Percentiles rank a stretch among this genome's conserved stretches.
These are phyloP conservation scores for Aureobasidium sp. DNA, from an alignment of 2,329 filamentous ascomycete genomes.

Conservation along the genomic window DNA sequence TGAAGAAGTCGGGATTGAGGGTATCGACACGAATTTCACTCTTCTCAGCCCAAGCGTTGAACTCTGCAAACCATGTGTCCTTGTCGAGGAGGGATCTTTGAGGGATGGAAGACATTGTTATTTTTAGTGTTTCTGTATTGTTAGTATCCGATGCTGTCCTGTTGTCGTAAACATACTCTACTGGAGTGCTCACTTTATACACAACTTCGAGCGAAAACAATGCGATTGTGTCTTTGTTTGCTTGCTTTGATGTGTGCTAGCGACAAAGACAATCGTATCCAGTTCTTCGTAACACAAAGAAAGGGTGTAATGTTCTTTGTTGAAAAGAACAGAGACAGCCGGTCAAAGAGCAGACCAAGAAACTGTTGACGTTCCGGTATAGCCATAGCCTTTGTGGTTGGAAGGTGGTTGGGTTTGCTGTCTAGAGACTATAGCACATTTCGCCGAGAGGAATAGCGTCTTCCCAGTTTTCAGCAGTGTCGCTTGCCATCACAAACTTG, in stretches of 20 bases:
- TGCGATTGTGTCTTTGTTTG: constrained; percentile 1
- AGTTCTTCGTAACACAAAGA: background rate
- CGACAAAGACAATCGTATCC: background rate
- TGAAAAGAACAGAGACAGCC: background rate
- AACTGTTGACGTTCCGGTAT: background rate
- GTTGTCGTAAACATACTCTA: background rate
- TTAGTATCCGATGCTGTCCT: background rate
- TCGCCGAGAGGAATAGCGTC: background rate
- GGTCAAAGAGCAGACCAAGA: background rate
- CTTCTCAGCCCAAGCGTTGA: background rate
- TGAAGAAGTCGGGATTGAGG: background rate
- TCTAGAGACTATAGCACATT: background rate
- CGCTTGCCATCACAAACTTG: background rate
- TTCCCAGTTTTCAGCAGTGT: background rate
- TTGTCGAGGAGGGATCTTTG: background rate
- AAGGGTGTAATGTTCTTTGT: background rate
- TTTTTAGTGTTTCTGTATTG: background rate
- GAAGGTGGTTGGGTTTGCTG: too few species aligned
- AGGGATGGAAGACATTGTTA: background rate
- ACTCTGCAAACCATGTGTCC: background rate
- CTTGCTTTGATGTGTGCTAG: background rate
- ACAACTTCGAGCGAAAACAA: background rate
- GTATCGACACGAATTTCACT: background rate
- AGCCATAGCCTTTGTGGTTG: background rate
- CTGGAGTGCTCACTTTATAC: background rate